Conservation (phyloP, 1,139 yeast species). For the Citeromyces hawaiiensis region DNA sequence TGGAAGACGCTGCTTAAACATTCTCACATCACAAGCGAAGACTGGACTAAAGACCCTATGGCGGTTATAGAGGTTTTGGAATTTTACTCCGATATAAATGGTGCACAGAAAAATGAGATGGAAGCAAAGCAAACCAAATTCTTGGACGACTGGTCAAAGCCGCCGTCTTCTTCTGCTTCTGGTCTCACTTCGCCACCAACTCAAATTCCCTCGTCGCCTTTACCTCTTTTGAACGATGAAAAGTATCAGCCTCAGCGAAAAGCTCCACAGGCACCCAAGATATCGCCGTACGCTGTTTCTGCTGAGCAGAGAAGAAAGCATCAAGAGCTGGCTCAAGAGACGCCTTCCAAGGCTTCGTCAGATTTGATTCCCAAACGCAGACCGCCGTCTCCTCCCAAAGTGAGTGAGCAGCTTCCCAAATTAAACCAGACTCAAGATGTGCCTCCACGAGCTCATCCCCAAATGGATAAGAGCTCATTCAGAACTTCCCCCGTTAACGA, state of each 20-base stretch:
- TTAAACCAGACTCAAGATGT: neutral
- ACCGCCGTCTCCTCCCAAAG: too few relatives aligned
- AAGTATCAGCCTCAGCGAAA: slow-evolving; percentile 3
- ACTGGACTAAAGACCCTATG: slow-evolving; percentile 73
- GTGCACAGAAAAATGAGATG: slow-evolving; percentile 4
- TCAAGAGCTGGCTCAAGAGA: neutral
- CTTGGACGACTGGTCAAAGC: slow-evolving; percentile 24
- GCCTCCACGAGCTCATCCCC: neutral
- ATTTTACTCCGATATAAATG: slow-evolving; percentile 27
- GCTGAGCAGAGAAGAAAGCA: neutral
- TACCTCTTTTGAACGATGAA: slow-evolving; percentile 16
- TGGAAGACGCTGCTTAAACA: slow-evolving; percentile 68
- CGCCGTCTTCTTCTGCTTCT: slow-evolving; percentile 15
- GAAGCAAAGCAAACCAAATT: slow-evolving; percentile 5
- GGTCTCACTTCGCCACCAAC: slow-evolving; percentile 3
- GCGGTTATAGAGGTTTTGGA: slow-evolving; percentile 89
- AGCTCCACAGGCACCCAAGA: slow-evolving; percentile 2
- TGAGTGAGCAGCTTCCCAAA: too few relatives aligned
- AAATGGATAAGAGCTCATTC: neutral
- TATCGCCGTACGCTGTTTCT: slow-evolving; percentile 1
- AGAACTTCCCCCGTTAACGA: slow-evolving; percentile 5
- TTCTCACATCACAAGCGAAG: slow-evolving; percentile 70
- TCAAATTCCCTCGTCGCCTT: slow-evolving; percentile 1
- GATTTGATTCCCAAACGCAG: too few relatives aligned
- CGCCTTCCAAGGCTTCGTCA: slow-evolving; percentile 2